phyloP scores from a whole-genome alignment of 352 stramenopile genomes.

The Nothophytophthora sp. region DNA sequence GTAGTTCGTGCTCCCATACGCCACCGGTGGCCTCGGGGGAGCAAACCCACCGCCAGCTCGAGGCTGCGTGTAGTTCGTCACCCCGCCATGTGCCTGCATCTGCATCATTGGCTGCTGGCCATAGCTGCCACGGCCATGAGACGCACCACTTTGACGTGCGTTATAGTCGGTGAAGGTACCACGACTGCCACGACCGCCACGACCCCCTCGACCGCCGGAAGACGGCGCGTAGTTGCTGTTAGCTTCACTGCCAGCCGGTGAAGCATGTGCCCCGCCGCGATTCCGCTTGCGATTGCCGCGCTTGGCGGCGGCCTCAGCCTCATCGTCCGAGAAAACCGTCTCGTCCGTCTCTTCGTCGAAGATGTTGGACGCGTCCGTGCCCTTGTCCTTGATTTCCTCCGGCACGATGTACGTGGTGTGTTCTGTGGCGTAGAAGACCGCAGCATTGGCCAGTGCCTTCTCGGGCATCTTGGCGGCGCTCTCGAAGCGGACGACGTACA shows the following conservation, averaged over 20 bases:
- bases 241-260: constrained; percentile 5
- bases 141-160: constrained; percentile 7
- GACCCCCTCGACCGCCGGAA: constrained; percentile 9
- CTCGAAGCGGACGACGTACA: constrained; percentile 88
- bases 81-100: constrained; percentile 41
- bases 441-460: constrained; percentile 35
- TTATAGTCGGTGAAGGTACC: constrained; percentile 18
- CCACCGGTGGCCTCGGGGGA: constrained; percentile 11
- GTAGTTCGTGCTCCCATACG: constrained; percentile 44
- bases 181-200: constrained; percentile 22
- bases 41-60: constrained; percentile 13
- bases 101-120: constrained; percentile 30
- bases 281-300: constrained; percentile 70
- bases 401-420: constrained; percentile 83
- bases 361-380: constrained; percentile 85
- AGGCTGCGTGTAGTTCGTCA: constrained; percentile 60
- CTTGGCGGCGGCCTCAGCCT: constrained; percentile 76
- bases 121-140: constrained; percentile 10
- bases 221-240: constrained; percentile 1
- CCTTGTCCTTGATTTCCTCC: constrained; percentile 78
- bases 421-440: constrained; percentile 75
- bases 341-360: constrained; percentile 88
- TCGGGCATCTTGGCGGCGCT: constrained; percentile 64
- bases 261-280: constrained; percentile 23
- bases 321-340: constrained; percentile 79